Percentiles rank a stretch among this genome's conserved stretches.
These are phyloP conservation scores for Fusarium sp. DNA, from an alignment of 2,329 filamentous ascomycete species.

Conservation along the genomic window DNA sequence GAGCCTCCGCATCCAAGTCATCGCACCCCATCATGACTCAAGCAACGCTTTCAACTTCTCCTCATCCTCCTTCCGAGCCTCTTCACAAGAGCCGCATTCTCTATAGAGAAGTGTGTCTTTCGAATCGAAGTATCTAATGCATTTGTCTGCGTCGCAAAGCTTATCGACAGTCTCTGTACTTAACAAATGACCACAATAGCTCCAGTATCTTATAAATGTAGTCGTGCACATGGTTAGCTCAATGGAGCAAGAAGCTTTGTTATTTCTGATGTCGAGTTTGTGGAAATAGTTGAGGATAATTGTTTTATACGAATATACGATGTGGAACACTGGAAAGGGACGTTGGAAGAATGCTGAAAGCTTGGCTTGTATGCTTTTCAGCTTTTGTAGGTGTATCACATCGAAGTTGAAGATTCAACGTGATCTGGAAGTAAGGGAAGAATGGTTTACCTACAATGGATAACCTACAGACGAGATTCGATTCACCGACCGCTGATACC, in stretches of 20 bases:
- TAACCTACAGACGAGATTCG: background rate
- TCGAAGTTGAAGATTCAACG: no score
- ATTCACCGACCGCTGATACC: no score
- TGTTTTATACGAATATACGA: background rate
- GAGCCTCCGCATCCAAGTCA: background rate
- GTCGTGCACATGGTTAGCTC: background rate
- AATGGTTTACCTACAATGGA: background rate
- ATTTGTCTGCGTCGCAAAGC: background rate
- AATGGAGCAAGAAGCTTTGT: accelerated
- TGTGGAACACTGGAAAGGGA: no score
- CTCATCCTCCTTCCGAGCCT: background rate
- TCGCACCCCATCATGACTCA: background rate
- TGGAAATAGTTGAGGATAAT: background rate
- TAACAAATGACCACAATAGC: background rate
- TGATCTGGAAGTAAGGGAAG: background rate
- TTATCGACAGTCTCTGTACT: background rate
- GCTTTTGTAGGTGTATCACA: background rate
- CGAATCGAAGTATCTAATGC: background rate
- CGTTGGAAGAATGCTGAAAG: no score
- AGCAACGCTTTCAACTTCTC: background rate
- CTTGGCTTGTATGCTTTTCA: background rate
- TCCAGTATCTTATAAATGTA: background rate
- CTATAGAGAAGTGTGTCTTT: background rate
- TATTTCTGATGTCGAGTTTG: accelerated
- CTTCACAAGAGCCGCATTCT: background rate